Percentiles rank a stretch among this genome's conserved stretches.
These are phyloP conservation scores for Rhodomyrtus tomentosa DNA, from an alignment of 345 rosid species.

Conservation along the genomic window DNA sequence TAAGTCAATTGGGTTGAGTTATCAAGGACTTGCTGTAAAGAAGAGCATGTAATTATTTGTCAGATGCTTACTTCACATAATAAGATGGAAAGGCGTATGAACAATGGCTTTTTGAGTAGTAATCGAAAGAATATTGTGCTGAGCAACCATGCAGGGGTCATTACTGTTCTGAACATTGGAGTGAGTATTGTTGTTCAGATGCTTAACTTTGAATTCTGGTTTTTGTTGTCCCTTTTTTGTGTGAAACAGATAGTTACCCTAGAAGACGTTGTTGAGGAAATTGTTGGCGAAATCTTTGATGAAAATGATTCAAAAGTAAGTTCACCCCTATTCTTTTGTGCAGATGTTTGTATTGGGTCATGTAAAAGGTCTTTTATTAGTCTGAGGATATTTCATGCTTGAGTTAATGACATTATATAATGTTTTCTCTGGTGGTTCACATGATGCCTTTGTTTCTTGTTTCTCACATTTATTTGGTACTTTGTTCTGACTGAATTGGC, in stretches of 20 bases:
- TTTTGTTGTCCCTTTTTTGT: background rate
- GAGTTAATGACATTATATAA: background rate
- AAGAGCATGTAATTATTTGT: background rate
- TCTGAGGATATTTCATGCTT: background rate
- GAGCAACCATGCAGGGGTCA: background rate
- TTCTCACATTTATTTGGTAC: background rate
- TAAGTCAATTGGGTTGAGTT: background rate
- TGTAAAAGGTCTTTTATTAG: background rate
- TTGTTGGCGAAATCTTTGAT: conserved; percentile 96
- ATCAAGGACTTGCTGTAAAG: background rate
- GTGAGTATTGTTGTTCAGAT: background rate
- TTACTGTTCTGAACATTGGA: background rate
- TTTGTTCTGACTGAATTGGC: background rate
- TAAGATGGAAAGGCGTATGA: background rate
- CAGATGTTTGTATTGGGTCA: background rate
- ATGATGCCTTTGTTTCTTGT: background rate
- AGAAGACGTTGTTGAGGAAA: conserved; percentile 97
- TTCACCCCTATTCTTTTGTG: background rate
- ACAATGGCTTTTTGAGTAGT: background rate
- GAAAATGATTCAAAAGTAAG: conserved; percentile 95
- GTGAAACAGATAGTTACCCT: conserved; percentile 76
- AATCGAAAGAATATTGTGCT: background rate
- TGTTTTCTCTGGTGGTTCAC: background rate
- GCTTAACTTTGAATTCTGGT: background rate
- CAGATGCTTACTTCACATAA: background rate